Base-by-base conservation (phyloP, 352 stramenopile genomes). In the Globisporangium mamillatum region DNA sequence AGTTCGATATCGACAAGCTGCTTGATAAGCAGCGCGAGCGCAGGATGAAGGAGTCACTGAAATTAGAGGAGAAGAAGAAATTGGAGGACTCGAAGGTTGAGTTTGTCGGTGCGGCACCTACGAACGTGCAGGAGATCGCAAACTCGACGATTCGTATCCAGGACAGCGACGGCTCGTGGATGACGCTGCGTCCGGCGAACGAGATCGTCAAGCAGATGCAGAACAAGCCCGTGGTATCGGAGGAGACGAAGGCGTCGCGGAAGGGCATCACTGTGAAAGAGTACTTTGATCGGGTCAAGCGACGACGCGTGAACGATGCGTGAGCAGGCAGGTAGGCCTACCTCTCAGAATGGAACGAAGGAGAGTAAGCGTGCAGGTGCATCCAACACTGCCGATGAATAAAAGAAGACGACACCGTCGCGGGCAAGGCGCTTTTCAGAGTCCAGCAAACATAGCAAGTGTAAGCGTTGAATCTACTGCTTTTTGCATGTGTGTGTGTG, bases 281-380 rank as follows among this genome's bases (percentile, higher is more conserved):
- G 60, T 95, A 95, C 74, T 92, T 95, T 60, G 84, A 93, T 66
- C 88, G 88, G 60, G 86, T 95, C 54, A 93, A 93, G 72, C 74
- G 79, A 50, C 77, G 76, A 46, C 82, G 82, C 64, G 78, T 90
- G 48, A 70, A 70, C 69, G 72, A 85, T 18, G 36, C 36, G 36
- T 44, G 36, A 44, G 27, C 27, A 32, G 27, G 2, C 10, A 44
- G 10, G 36, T 10, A 44, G 36, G 9, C 12, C 10, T 5, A 44
- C 36, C 36, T 44, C 36, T 44, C 36, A 46, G 85, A 79, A 73
- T 36, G 53, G 25, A 38, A n/a, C 12, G 14, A 14, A 58, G 10
- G 53, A 58, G 25, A 44, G 10, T 44, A 44, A 44, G 53, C 22
- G 50, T 53, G n/a, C 50, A 56, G 50, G 36, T 14, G 9, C 3